These are phyloP conservation scores for Neckera pumila DNA, from an alignment of 225 moss, liverwort and hornwort species.

Conservation along the genomic window DNA sequence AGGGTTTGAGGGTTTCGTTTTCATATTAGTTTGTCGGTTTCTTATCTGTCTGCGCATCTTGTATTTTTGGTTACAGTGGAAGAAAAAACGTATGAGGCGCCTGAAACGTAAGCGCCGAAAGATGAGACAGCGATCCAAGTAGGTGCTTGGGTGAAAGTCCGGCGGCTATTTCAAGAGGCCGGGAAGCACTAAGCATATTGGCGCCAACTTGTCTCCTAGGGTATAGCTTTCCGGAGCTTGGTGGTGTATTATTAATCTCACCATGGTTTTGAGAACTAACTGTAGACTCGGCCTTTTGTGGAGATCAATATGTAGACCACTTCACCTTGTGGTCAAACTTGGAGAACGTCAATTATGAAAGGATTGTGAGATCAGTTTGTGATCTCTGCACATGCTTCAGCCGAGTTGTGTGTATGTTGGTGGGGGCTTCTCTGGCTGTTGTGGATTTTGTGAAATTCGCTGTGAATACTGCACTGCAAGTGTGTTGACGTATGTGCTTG, in stretches of 20 bases:
- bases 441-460: background rate
- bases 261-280: background rate
- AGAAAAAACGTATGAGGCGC: conserved; percentile 44
- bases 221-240: background rate
- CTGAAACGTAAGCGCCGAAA: conserved; percentile 40
- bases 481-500: background rate
- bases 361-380: background rate
- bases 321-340: background rate
- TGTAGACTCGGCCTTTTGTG: background rate
- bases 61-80: background rate
- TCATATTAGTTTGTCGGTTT: background rate
- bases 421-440: background rate
- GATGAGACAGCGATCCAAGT: conserved; percentile 41
- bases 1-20: background rate
- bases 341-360: background rate
- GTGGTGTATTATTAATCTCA: background rate
- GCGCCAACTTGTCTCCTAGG: background rate
- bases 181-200: background rate
- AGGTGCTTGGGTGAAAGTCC: background rate
- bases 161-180: background rate
- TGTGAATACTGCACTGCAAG: background rate
- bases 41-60: background rate
- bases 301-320: background rate
- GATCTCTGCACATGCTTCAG: background rate
- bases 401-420: background rate